Evolutionary conservation across 1,284 basidiomycete species (phyloP), one percentile per base, ranked within the genome.

Genomic region (Cryptococcus sp.): DNA sequence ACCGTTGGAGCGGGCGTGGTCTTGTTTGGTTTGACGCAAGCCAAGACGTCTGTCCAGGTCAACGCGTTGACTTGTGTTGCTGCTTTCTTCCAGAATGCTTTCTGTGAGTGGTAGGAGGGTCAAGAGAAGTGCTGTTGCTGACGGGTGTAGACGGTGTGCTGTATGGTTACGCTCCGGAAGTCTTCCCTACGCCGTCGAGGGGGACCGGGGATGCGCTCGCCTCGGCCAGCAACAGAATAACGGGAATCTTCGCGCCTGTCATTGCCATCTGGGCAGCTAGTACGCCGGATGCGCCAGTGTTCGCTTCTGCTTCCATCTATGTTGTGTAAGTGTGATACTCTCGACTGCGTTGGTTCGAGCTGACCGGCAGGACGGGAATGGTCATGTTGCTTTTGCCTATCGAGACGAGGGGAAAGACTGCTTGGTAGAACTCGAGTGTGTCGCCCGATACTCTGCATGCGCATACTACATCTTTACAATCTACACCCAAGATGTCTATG

Each of bases 161-260:
- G 19, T 83, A 78, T 54, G 80, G 79, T 3, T 80, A 81, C 57
- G 79, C 79, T 1, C 82, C 82, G 18, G 82, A 83, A 58, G 77
- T 82, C 10, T 84, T 84, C 71, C 81, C 82, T 0, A 79, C 80
- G 0, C 80, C 81, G 1, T 78, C 80, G 48, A 75, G 82, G 34
- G 82, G 81, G 4, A 83, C 82, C 0, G 82, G 81, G 3, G 81
- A 83, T 54, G 82, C 81, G 0, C 67, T 83, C 25, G 75, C 78
- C 52, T 70, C 77, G 52, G 76, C 76, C 5, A 72, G 78, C 50
- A 80, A 81, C 61, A 75, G 82, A 34, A 71, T 82, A 35, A 75
- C 75, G 35, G 82, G 82, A 19, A 71, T 83, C 44, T 52, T 66
- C 28, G 62, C 62, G 3, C 63, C 63, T 33, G 52, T 65, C 53